Base-by-base conservation (phyloP, 164 flowering plant genomes). In the Liquidambar formosana region DNA sequence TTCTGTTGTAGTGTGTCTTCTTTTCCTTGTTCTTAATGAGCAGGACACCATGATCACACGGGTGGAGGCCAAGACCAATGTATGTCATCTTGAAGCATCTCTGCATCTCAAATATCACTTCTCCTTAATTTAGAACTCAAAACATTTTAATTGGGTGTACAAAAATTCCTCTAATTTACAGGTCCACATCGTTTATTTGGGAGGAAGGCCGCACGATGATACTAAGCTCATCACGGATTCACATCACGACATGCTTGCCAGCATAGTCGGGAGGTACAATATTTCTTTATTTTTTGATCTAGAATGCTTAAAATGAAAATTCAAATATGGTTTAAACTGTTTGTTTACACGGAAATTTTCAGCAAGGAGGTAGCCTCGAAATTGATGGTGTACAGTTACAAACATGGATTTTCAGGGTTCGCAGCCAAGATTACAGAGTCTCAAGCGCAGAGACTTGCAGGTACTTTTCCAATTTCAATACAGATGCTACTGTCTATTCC, bases 401-500 rank as follows among this genome's bases (percentile, higher is more conserved):
- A 66, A 74, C 87, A 86, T 76, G 86, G 85, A 28, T 84, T 87
- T 57, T 83, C 87, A 18, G 86, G 88, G 4, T 86, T 84, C 76
- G 88, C 88, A 1, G 88, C 85, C 19, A 80, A 54, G 66, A 78
- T 86, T 11, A 84, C 83, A 16, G 61, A 78, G 44, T 44, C 71
- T 44, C 82, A 84, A n/a, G 90, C 83, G 14, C 66, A 75, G 26
- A 26, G 41, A 23, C 14, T 83, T 53, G 69, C 84, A 41, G 82
- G 86, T 84, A 67, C 16, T 19, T 69, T 15, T 44, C 26, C 41
- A 2, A n/a, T 33, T 33, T 33, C 41, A 33, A 33, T 46, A 45
- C 14, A 45, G 52, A 21, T 18, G 22, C 14, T 15, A 19, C 23
- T 54, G 26, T 25, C 8, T 21, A 25, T 54, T 13, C 53, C 14